A percentile compares a stretch with the other conserved stretches of the same genome.
Conservation (phyloP, 2,329 filamentous ascomycete species). For the Penicillium sp. region DNA sequence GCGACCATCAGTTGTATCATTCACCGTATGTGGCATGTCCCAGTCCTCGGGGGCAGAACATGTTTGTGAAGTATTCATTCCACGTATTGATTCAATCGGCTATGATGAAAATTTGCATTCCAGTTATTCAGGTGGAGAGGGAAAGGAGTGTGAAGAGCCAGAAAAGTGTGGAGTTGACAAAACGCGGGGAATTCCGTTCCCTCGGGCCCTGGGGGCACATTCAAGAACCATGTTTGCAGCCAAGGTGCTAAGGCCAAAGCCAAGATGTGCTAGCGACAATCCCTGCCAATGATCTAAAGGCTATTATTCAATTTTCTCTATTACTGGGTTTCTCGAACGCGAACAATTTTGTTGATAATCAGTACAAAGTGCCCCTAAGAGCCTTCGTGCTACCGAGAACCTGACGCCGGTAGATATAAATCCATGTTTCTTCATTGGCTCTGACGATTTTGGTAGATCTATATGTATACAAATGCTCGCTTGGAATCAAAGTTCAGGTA, state of each 20-base stretch:
- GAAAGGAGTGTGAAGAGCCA: conserved; percentile 4
- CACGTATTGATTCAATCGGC: neutral
- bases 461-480: neutral
- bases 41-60: neutral
- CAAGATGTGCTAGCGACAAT: neutral
- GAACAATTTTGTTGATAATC: too few relatives aligned
- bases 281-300: neutral
- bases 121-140: neutral
- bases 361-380: too few relatives aligned
- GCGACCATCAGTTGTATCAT: conserved; percentile 31
- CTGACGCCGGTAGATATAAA: too few relatives aligned
- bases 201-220: too few relatives aligned
- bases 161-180: conserved; percentile 2
- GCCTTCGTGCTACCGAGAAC: too few relatives aligned
- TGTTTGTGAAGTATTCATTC: conserved; percentile 7
- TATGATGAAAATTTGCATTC: neutral
- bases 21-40: conserved; percentile 7
- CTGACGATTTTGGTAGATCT: neutral
- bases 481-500: neutral
- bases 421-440: too few relatives aligned
- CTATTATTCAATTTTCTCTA: too few relatives aligned
- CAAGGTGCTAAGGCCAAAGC: too few relatives aligned
- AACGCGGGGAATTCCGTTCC: conserved; percentile 22
- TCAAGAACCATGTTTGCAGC: too few relatives aligned
- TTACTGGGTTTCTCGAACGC: too few relatives aligned